Conservation (phyloP, 2,329 filamentous ascomycete species). For the Hypoxylon sp. region DNA sequence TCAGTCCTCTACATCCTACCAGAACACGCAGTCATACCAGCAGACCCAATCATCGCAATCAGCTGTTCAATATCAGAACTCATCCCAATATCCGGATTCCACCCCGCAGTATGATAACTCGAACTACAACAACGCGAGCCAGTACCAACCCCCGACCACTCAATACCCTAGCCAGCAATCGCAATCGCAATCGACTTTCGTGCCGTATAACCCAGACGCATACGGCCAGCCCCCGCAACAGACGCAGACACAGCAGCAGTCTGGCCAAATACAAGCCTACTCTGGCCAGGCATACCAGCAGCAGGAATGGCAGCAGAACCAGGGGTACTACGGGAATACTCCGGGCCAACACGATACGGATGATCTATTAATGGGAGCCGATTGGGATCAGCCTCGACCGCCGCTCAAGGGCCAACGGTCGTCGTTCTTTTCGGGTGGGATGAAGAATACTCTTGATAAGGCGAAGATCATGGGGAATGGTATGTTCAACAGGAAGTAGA, state of each 20-base stretch:
- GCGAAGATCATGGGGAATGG: conserved; percentile 42
- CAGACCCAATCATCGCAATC: conserved; percentile 34
- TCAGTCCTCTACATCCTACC: conserved; percentile 28
- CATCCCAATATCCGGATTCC: conserved; percentile 13
- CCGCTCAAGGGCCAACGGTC: conserved; percentile 39
- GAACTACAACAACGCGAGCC: conserved; percentile 23
- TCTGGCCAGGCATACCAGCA: conserved; percentile 24
- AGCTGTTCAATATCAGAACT: conserved; percentile 12
- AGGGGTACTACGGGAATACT: conserved; percentile 34
- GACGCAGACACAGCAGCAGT: conserved; percentile 27
- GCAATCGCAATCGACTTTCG: conserved; percentile 23
- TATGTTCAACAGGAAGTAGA: conserved; percentile 38
- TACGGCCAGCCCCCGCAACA: conserved; percentile 26
- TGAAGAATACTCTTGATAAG: conserved; percentile 44
- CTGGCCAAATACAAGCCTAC: conserved; percentile 7
- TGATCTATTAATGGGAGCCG: conserved; percentile 23
- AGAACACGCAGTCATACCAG: conserved; percentile 33
- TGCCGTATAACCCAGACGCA: conserved; percentile 37
- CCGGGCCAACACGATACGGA: conserved; percentile 26
- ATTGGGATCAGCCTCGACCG: conserved; percentile 36
- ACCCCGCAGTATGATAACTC: conserved; percentile 23
- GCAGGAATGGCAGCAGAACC: conserved; percentile 32
- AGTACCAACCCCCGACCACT: conserved; percentile 18
- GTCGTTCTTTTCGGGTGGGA: conserved; percentile 40
- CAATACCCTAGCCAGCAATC: conserved; percentile 21